These are phyloP conservation scores for Flaveria ramosissima DNA, from an alignment of 129 eudicot species.

Conservation along the genomic window DNA sequence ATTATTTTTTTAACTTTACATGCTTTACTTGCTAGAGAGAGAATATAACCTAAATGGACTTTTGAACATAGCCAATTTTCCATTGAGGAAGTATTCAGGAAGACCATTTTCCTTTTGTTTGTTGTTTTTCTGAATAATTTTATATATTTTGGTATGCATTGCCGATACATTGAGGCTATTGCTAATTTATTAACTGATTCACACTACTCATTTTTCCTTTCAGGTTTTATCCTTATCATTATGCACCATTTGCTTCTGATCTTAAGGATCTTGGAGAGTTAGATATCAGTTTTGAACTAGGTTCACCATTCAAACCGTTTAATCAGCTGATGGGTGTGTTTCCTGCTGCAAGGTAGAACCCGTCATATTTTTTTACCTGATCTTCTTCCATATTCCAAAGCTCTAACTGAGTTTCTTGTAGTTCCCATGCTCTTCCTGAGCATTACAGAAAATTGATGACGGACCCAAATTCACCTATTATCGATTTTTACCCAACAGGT, in stretches of 20 bases:
- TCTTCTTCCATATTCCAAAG: background rate
- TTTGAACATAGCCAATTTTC: background rate
- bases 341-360: conserved; percentile 94
- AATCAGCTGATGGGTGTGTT: conserved; percentile 97
- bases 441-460: conserved; percentile 84
- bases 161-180: background rate
- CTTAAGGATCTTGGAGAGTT: conserved; percentile 82
- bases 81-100: background rate
- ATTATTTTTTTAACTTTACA: background rate
- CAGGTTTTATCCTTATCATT: conserved; percentile 99
- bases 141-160: background rate
- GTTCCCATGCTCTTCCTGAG: conserved; percentile 96
- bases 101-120: background rate
- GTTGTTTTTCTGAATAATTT: background rate
- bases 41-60: background rate
- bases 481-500: conserved; percentile 95
- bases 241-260: conserved; percentile 99
- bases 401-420: conserved; percentile 48
- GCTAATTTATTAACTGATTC: conserved; percentile 6
- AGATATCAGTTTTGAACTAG: conserved; percentile 75
- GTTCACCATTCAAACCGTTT: conserved; percentile 93
- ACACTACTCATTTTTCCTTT: conserved; percentile 7
- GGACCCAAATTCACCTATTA: conserved; percentile 88
- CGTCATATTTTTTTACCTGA: background rate
- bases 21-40: background rate